Evolutionary conservation across 352 stramenopile genomes (phyloP), one percentile per base, ranked within the genome.

Genomic region (Phytophthora constricta): DNA sequence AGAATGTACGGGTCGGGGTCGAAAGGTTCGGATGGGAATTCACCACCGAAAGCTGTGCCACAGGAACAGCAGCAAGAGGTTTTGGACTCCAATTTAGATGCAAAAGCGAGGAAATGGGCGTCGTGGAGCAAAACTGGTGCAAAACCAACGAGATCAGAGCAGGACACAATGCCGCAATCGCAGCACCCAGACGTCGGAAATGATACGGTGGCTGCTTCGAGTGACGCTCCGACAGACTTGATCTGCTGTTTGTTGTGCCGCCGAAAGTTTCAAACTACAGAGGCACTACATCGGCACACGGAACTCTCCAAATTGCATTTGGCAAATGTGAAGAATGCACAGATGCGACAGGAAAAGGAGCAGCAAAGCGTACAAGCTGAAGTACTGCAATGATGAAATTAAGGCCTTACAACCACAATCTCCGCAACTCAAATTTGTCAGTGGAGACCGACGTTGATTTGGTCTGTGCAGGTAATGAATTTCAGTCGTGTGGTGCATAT

Each of bases 211-310:
- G 14, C 28, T 16, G 28, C 23, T 25, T 16, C 26, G 31, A 46
- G 16, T 9, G 39, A 48, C 33, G 20, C 22, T 2, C 8, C 43
- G 11, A 3, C 45, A 50, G 5, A 14, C 58, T 19, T 66, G n/a
- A 68, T 74, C 13, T 89, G 75, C 72, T 95, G 87, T 54, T 57
- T 89, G 50, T 43, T 93, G 10, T 95, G 87, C 45, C 76, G 84
- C 0, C 84, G 87, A 22, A 91, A 91, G 49, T 95, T 95, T 41
- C 61, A 68, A n/a, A 77, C 50, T 17, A 11, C 37, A 2, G 71
- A 65, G 14, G 78, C 77, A 4, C 73, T 92, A 8, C 13, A 27
- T 16, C 84, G 82, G 1, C 87, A 95, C 61, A 65, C 92, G 59
- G 27, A 68, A 8, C 34, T 81, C 4, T 95, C 87, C 0, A 70